These are phyloP conservation scores for Heterobasidion parviporum DNA, from an alignment of 1,284 basidiomycete species.

Conservation along the genomic window DNA sequence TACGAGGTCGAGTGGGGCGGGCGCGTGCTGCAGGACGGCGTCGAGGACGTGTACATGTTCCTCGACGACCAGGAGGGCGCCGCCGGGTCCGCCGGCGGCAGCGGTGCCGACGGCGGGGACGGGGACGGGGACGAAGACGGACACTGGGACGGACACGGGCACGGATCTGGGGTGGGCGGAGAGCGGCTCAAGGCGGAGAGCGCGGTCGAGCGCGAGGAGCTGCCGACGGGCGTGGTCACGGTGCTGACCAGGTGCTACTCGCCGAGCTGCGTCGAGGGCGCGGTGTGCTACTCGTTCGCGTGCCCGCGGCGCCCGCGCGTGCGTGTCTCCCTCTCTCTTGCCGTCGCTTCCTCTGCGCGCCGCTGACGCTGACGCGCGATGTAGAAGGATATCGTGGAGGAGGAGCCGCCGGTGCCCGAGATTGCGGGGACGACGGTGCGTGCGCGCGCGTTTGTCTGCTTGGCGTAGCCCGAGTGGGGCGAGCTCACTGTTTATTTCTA, in stretches of 20 bases:
- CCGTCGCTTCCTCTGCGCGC: background rate
- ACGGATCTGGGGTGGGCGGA: too few relatives aligned
- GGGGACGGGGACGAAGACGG: conserved; percentile 22
- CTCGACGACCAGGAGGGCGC: conserved; percentile 76
- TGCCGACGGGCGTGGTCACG: conserved; percentile 81
- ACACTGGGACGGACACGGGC: too few relatives aligned
- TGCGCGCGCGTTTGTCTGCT: too few relatives aligned
- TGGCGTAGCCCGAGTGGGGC: background rate
- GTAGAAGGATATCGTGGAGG: background rate
- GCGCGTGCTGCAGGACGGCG: conserved; percentile 76
- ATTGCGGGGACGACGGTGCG: too few relatives aligned
- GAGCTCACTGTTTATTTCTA: background rate
- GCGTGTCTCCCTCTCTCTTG: conserved; percentile 16
- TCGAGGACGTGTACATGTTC: conserved; percentile 96
- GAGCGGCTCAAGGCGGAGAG: conserved; percentile 23
- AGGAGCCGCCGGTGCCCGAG: background rate
- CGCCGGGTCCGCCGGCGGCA: conserved; percentile 17
- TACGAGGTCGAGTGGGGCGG: conserved; percentile 97
- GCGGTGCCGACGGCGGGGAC: too few relatives aligned
- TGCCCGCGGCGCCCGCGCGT: conserved; percentile 56
- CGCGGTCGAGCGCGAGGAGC: conserved; percentile 58
- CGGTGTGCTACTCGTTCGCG: conserved; percentile 62
- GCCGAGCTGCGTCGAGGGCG: conserved; percentile 68
- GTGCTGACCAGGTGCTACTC: conserved; percentile 80
- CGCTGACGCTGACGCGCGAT: background rate